These are phyloP conservation scores for Euphorbia schlechtendalii DNA, from an alignment of 441 rosid species.

Conservation along the genomic window DNA sequence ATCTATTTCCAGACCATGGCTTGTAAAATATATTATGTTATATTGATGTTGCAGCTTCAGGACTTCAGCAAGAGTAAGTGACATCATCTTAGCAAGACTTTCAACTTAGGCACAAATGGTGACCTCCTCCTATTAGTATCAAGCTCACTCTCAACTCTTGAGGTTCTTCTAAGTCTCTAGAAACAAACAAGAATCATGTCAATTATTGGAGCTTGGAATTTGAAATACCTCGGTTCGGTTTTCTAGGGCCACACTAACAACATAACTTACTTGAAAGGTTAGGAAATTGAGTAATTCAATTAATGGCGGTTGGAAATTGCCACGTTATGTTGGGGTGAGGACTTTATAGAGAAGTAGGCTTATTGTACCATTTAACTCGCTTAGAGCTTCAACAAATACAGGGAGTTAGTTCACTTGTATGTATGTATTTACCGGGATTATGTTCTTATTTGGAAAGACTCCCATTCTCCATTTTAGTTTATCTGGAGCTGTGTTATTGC, in stretches of 20 bases:
- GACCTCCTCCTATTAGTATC: conserved; percentile 25
- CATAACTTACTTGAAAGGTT: not conserved
- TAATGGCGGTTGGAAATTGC: conserved; percentile 6
- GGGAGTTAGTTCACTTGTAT: not conserved
- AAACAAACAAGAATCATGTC: not conserved
- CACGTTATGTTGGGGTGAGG: conserved; percentile 1
- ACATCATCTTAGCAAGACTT: conserved; percentile 29
- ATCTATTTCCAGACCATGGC: too few species aligned
- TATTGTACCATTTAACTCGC: conserved; percentile 6
- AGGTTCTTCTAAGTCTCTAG: conserved; percentile 27
- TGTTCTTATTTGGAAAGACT: not conserved
- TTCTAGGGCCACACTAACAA: not conserved
- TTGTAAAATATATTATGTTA: too few species aligned
- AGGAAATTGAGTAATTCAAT: not conserved
- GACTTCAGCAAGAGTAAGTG: conserved; percentile 51
- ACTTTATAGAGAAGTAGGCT: conserved; percentile 11
- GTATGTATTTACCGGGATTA: conserved; percentile 7
- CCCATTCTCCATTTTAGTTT: too few species aligned
- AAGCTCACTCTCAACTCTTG: conserved; percentile 44
- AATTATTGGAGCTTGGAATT: not conserved
- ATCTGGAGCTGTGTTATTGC: too few species aligned
- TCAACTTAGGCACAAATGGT: conserved; percentile 29
- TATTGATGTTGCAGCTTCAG: conserved; percentile 36
- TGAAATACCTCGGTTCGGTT: conserved; percentile 3
- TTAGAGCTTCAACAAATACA: conserved; percentile 14